Base-by-base conservation (phyloP, 345 rosid genomes). In the Kandelia obovata region DNA sequence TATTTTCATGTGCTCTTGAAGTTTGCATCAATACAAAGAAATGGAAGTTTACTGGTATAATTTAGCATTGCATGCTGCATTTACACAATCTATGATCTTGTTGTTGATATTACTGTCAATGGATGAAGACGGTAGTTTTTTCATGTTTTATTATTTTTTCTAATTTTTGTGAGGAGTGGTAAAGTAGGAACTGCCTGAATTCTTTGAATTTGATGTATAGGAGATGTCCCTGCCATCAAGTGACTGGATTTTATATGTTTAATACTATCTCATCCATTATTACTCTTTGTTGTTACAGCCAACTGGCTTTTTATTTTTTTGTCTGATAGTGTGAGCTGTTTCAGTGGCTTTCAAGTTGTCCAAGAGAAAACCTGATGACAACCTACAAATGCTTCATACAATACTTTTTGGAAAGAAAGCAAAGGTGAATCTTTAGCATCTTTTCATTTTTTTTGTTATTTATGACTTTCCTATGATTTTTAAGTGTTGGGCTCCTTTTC, bases 271-370 rank as follows among this genome's bases (percentile, higher is more conserved):
- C 53, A 17, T 62, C 16, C 34, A 7, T 58, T 69, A 32, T 57
- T 67, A 52, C 35, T 64, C 67, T 70, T 27, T 60, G 10, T 68
- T 59, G 55, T 64, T 62, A 58, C 53, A 37, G 62, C 53, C 37
- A 47, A 65, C 10, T 62, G 43, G 64, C 25, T 71, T 71, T 3
- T 47, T 68, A 65, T 61, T 74, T 47, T 68, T 68, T 61, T 74
- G 19, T 78, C 71, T 81, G 69, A 73, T 75, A 46, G 65, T 66
- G 52, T 71, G 49, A 60, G 63, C 26, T 74, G 69, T 83, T 88
- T 84, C 94, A 95, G 99, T 92, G 88, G 96, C 97, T 73, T 88
- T 88, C 87, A 90, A 92, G 84, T 74, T 95, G 74, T 92, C 99
- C 60, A 92, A 91, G 96, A 89, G 92, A 81, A 95, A 92, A 81